Conservation (phyloP, 352 stramenopile species). For the Pythium brachiatum region DNA sequence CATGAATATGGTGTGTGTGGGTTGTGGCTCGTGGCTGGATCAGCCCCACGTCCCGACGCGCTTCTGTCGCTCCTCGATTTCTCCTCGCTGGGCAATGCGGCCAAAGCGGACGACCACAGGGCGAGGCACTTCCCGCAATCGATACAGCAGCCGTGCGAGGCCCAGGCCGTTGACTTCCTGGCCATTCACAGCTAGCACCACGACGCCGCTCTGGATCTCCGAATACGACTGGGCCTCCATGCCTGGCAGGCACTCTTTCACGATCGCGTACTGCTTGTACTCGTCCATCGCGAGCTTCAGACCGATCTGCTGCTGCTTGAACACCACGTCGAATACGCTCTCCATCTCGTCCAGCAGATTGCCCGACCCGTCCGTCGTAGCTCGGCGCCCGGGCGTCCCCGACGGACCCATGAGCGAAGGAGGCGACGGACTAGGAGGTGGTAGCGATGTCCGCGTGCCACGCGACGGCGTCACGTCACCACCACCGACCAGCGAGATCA, state of each 20-base stretch:
- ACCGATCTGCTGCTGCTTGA: slow-evolving; percentile 82
- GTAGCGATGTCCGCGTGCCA: slow-evolving; percentile 6
- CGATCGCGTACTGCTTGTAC: slow-evolving; percentile 66
- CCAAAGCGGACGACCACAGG: slow-evolving; percentile 83
- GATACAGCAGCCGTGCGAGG: slow-evolving; percentile 71
- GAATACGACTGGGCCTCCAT: slow-evolving; percentile 70
- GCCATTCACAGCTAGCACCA: slow-evolving; percentile 79
- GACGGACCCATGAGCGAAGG: not conserved
- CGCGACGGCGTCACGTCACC: slow-evolving; percentile 3
- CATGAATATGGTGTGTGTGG: not conserved
- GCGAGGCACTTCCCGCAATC: slow-evolving; percentile 70
- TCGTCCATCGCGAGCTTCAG: slow-evolving; percentile 80
- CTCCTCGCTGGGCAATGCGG: slow-evolving; percentile 32
- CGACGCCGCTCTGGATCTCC: slow-evolving; percentile 79
- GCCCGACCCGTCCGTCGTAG: slow-evolving; percentile 5
- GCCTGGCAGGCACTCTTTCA: slow-evolving; percentile 81
- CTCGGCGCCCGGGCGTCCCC: slow-evolving; percentile 8
- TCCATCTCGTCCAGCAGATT: slow-evolving; percentile 62
- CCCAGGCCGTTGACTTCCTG: slow-evolving; percentile 70
- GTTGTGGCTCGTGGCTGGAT: not conserved
- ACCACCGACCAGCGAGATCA: slow-evolving; percentile 9
- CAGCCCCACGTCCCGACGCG: slow-evolving; percentile 46
- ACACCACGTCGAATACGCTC: slow-evolving; percentile 83
- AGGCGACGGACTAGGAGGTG: slow-evolving; percentile 13
- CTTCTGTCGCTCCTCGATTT: slow-evolving; percentile 29